These are phyloP conservation scores for Beta macrorhiza DNA, from an alignment of 179 eudicot genomes.

Conservation along the genomic window DNA sequence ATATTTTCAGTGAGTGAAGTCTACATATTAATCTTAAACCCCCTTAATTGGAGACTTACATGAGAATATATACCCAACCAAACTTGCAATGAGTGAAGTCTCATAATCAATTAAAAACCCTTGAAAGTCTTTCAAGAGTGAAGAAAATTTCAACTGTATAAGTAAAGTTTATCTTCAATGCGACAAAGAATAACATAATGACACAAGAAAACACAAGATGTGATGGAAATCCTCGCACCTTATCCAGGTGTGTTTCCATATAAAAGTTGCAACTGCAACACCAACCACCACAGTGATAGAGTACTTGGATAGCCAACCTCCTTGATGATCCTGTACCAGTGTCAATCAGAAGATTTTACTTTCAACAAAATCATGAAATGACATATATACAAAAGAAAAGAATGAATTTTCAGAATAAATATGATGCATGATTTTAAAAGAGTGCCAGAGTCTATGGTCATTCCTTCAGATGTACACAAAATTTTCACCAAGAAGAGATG, in stretches of 20 bases:
- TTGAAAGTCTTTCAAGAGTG: too few relatives aligned
- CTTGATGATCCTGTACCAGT: constrained; percentile 37
- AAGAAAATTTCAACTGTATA: neutral
- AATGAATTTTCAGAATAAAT: neutral
- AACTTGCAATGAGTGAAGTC: too few relatives aligned
- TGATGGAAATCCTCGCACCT: constrained; percentile 27
- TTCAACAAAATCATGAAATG: neutral
- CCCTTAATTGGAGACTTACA: neutral
- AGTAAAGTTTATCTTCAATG: neutral
- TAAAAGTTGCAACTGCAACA: constrained; percentile 44
- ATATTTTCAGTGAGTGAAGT: neutral
- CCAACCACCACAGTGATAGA: constrained; percentile 49
- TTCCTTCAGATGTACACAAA: neutral
- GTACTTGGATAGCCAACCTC: constrained; percentile 44
- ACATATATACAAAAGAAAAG: neutral
- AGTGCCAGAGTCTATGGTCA: neutral
- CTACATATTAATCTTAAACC: neutral
- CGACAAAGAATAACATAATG: neutral
- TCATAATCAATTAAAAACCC: too few relatives aligned
- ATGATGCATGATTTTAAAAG: neutral
- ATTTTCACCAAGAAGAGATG: neutral
- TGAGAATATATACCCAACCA: neutral
- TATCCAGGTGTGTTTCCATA: constrained; percentile 46
- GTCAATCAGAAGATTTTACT: constrained; percentile 16
- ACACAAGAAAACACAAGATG: neutral